A percentile compares a stretch with the other conserved stretches of the same genome.
phyloP scores from a whole-genome alignment of 371 early-diverging fungal species.

The Fennellomyces sp. region DNA sequence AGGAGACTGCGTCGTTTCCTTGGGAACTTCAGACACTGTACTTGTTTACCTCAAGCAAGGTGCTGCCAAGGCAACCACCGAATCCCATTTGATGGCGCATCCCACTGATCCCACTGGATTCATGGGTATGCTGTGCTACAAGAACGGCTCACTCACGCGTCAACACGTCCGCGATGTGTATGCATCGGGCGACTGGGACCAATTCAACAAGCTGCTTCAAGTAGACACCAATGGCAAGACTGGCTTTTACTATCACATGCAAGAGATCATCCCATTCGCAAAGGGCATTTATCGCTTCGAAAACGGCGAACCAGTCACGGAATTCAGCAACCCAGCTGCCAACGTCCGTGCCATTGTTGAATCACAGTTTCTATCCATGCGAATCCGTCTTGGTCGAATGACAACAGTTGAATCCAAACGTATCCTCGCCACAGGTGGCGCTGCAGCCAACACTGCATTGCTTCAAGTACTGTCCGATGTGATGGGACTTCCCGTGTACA shows the following conservation, averaged over 20 bases:
- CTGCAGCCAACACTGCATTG: slow-evolving; percentile 62
- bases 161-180: slow-evolving; percentile 69
- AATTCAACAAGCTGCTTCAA: slow-evolving; percentile 52
- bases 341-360: slow-evolving; percentile 76
- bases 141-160: slow-evolving; percentile 82
- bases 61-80: slow-evolving; percentile 44
- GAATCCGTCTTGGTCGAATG: slow-evolving; percentile 46
- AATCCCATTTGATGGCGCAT: slow-evolving; percentile 74
- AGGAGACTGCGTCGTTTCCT: slow-evolving; percentile 70
- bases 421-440: slow-evolving; percentile 79
- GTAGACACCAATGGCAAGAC: slow-evolving; percentile 22
- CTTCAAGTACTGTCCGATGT: slow-evolving; percentile 70
- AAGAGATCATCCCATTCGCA: slow-evolving; percentile 81
- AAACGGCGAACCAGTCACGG: slow-evolving; percentile 44
- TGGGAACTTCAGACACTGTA: slow-evolving; percentile 85
- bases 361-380: slow-evolving; percentile 78
- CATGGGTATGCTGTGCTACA: slow-evolving; percentile 82
- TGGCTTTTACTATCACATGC: slow-evolving; percentile 75
- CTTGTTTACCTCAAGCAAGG: slow-evolving; percentile 61
- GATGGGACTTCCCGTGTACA: slow-evolving; percentile 69
- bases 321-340: slow-evolving; percentile 38
- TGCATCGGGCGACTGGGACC: slow-evolving; percentile 57
- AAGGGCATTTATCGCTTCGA: slow-evolving; percentile 72
- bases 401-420: slow-evolving; percentile 36
- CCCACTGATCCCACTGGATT: slow-evolving; percentile 64